Evolutionary conservation across 75 land plant genomes (phyloP), one percentile per base, ranked within the genome.

Genomic region (Pinus taeda): DNA sequence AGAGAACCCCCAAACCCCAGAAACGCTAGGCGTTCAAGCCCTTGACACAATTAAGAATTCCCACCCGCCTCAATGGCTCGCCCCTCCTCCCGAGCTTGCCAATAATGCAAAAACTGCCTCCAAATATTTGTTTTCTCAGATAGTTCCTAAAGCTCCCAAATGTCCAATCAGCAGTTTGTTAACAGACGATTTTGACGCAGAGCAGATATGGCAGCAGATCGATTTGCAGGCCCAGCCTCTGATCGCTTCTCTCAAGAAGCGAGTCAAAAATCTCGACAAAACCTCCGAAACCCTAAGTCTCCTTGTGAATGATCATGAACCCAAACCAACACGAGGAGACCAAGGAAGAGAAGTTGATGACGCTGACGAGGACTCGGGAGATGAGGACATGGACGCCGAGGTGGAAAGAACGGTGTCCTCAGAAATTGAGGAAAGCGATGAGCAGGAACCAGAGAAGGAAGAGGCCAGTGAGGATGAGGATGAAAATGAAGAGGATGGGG

Each of bases 171-270:
- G 74, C 11, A 60, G 63, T 18, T 88, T 96, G 57, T 74, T 90
- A 69, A 74, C 81, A 3, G 74, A 90, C 18, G 76, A 82, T 14
- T 96, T 96, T 85, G 99, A 96, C 63, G 86, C 98, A n/a, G 99
- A 96, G 85, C 99, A 96, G 87, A 92, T 96, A 37, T 96, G 97
- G 97, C 95, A 89, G 76, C 99, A 96, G 86, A 92, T 96, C 21
- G 95, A 96, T 69, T 76, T 94, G 77, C 93, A 90, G 59, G 77
- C 90, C 0, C 76, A 82, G 75, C 91, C 91, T 11, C 63, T 90
- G 3, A 37, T 96, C 24, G 36, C 88, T 21, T 20, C 42, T 42
- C 82, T 91, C 66, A 76, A 81, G 20, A 74, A 85, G 11, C 86
- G 84, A 12, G 60, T 96, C 12, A 81, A 73, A 55, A 73, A 77